These are phyloP conservation scores for Cystobasidium slooffiae DNA, from an alignment of 1,284 basidiomycete species.

Conservation along the genomic window DNA sequence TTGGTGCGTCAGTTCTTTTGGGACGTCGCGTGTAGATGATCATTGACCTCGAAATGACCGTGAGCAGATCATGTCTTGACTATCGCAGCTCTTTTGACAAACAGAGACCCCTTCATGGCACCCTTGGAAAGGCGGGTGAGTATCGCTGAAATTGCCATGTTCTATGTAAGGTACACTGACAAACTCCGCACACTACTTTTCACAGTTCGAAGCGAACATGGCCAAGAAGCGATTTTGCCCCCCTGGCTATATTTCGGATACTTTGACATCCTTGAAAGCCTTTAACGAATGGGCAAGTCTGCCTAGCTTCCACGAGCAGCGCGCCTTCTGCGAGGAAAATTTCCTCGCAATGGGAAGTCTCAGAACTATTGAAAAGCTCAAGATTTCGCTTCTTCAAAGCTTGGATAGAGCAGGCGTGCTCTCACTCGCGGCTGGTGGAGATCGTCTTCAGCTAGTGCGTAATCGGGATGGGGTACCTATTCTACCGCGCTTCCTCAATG, in stretches of 20 bases:
- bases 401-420: conserved; percentile 77
- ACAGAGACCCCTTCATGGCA: conserved; percentile 80
- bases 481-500: conserved; percentile 72
- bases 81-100: conserved; percentile 78
- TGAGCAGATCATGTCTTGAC: conserved; percentile 67
- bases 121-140: conserved; percentile 79
- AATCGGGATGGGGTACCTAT: conserved; percentile 31
- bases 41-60: conserved; percentile 84
- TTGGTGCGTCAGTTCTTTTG: conserved; percentile 54
- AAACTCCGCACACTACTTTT: conserved; percentile 75
- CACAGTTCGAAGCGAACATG: conserved; percentile 62
- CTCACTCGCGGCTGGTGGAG: conserved; percentile 50
- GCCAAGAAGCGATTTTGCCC: conserved; percentile 80
- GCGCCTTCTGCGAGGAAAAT: conserved; percentile 78
- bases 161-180: conserved; percentile 82
- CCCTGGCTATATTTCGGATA: conserved; percentile 78
- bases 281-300: conserved; percentile 80
- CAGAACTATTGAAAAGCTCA: conserved; percentile 81
- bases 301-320: conserved; percentile 65
- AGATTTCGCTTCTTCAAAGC: conserved; percentile 76
- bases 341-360: conserved; percentile 81
- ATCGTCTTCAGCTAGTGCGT: conserved; percentile 5
- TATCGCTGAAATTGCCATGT: conserved; percentile 65
- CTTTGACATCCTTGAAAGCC: conserved; percentile 77
- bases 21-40: conserved; percentile 55